Percentiles rank a stretch among this genome's conserved stretches.
These are phyloP conservation scores for Dissophora globulifera DNA, from an alignment of 192 early-diverging fungal species.

Conservation along the genomic window DNA sequence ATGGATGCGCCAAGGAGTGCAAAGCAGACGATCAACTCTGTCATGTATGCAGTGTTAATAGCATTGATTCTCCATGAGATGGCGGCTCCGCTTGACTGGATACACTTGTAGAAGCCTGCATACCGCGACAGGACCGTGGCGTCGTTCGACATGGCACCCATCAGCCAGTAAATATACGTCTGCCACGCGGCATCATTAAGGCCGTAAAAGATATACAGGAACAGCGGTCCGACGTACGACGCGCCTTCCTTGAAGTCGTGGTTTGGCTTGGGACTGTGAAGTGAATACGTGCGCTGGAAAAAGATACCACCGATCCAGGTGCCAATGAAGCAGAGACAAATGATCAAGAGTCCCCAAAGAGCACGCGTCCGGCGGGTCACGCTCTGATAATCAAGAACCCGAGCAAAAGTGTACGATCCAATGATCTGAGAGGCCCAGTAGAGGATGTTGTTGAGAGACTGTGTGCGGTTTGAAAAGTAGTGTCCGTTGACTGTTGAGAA, in stretches of 20 bases:
- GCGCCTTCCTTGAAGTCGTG: constrained; percentile 58
- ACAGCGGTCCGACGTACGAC: constrained; percentile 65
- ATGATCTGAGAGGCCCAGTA: constrained; percentile 85
- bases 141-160: constrained; percentile 88
- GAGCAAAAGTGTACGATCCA: constrained; percentile 71
- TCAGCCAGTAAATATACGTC: constrained; percentile 80
- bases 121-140: constrained; percentile 76
- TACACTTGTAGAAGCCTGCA: constrained; percentile 91
- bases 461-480: constrained; percentile 76
- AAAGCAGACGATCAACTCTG: constrained; percentile 54
- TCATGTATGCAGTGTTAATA: constrained; percentile 37
- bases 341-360: constrained; percentile 62
- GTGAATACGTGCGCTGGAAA: constrained; percentile 65
- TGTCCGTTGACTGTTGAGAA: constrained; percentile 66
- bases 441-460: constrained; percentile 76
- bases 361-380: constrained; percentile 73
- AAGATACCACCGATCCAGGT: constrained; percentile 75
- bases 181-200: constrained; percentile 87
- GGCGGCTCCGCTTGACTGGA: constrained; percentile 83
- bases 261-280: constrained; percentile 35
- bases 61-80: constrained; percentile 79
- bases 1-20: constrained; percentile 49
- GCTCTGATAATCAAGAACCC: constrained; percentile 69
- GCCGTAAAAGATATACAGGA: constrained; percentile 83
- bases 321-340: constrained; percentile 61